Conservation (phyloP, 2,329 filamentous ascomycete genomes). For the Emergomyces orientalis region DNA sequence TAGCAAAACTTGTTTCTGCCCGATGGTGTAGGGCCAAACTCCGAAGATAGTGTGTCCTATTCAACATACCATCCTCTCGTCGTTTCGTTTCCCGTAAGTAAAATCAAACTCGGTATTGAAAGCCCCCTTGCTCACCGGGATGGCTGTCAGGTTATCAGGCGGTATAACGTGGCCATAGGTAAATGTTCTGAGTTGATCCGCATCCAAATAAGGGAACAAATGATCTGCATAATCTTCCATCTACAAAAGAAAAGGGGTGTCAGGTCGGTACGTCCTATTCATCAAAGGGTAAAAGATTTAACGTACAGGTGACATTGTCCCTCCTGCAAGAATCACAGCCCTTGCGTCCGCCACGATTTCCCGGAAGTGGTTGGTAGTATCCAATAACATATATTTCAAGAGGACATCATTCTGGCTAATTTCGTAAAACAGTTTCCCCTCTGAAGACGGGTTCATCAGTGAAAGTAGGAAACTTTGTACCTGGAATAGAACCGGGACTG, state of each 20-base stretch:
- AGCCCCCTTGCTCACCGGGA: slow-evolving; percentile 51
- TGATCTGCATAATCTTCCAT: slow-evolving; percentile 84
- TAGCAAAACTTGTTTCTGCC: not conserved
- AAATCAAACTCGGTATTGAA: slow-evolving; percentile 63
- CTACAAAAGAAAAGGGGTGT: slow-evolving; percentile 21
- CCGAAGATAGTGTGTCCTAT: not conserved
- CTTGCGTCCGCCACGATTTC: slow-evolving; percentile 76
- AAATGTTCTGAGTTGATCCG: slow-evolving; percentile 61
- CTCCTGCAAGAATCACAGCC: slow-evolving; percentile 82
- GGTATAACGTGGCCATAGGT: slow-evolving; percentile 96
- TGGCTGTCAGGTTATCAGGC: slow-evolving; percentile 66
- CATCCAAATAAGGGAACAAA: slow-evolving; percentile 65
- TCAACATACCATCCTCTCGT: slow-evolving; percentile 50
- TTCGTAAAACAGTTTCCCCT: slow-evolving; percentile 52
- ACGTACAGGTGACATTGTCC: slow-evolving; percentile 81
- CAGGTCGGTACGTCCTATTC: slow-evolving; percentile 10
- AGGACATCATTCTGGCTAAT: slow-evolving; percentile 43
- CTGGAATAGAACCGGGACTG: slow-evolving; percentile 51
- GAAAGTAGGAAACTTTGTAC: slow-evolving; percentile 64
- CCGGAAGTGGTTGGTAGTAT: slow-evolving; percentile 83
- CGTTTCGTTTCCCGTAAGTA: slow-evolving; percentile 67
- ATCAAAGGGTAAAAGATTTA: not conserved
- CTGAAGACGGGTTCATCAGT: slow-evolving; percentile 72
- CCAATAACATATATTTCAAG: slow-evolving; percentile 78
- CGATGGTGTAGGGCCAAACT: not conserved